These are phyloP conservation scores for Panaeolus papilionaceus DNA, from an alignment of 768 basidiomycete genomes.

Conservation along the genomic window DNA sequence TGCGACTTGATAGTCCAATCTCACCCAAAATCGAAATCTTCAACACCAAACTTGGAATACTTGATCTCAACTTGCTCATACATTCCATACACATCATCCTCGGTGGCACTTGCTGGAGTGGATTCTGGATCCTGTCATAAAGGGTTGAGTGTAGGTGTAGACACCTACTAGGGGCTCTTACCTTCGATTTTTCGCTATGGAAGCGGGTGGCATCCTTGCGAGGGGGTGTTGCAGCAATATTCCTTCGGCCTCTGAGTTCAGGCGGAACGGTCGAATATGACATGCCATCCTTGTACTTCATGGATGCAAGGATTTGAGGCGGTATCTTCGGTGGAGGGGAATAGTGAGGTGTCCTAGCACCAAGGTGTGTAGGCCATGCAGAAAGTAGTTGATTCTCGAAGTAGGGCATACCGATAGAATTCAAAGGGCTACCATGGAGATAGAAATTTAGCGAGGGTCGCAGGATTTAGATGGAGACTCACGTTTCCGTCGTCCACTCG, in stretches of 20 bases:
- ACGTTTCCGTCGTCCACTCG: slow-evolving; percentile 87
- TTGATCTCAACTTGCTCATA: slow-evolving; percentile 97
- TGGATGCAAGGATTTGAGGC: slow-evolving; percentile 71
- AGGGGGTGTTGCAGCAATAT: slow-evolving; percentile 65
- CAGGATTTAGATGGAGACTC: slow-evolving; percentile 32
- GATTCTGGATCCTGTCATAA: slow-evolving; percentile 31
- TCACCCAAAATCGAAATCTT: slow-evolving; percentile 98
- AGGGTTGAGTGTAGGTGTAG: background rate
- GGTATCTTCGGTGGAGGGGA: slow-evolving; percentile 84
- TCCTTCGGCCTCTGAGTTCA: slow-evolving; percentile 84
- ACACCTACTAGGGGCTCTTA: background rate
- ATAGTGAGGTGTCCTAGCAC: slow-evolving; percentile 49
- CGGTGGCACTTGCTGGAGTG: slow-evolving; percentile 58
- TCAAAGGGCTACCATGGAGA: slow-evolving; percentile 70
- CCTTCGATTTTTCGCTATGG: slow-evolving; percentile 75
- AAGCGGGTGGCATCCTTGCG: slow-evolving; percentile 74
- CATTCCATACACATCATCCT: slow-evolving; percentile 60
- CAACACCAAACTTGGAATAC: slow-evolving; percentile 98
- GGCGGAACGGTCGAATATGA: slow-evolving; percentile 90
- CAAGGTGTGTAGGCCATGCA: slow-evolving; percentile 58
- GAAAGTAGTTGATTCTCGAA: slow-evolving; percentile 82
- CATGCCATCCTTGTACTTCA: slow-evolving; percentile 89
- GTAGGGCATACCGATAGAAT: slow-evolving; percentile 86
- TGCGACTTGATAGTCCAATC: slow-evolving; percentile 25
- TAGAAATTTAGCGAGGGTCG: background rate